Conservation (phyloP, 106 monocot species). For the Chionographis japonica region DNA sequence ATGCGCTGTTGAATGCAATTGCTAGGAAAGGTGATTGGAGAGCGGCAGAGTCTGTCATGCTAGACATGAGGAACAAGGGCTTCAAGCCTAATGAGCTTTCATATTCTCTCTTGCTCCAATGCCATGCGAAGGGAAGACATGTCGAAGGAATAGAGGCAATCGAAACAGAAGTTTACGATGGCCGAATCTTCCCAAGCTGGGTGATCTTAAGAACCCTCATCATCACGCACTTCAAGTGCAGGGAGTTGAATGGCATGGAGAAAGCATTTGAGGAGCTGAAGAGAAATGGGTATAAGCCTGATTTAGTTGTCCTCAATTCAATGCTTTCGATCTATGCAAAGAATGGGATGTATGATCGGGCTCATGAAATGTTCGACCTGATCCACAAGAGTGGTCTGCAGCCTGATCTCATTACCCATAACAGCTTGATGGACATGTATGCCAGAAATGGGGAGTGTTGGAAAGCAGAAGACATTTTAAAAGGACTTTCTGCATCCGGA, state of each 20-base stretch:
- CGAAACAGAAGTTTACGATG: slow-evolving; percentile 56
- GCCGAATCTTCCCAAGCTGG: slow-evolving; percentile 81
- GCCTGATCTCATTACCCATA: slow-evolving; percentile 82
- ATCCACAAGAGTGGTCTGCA: slow-evolving; percentile 49
- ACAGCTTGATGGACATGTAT: slow-evolving; percentile 92
- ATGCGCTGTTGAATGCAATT: slow-evolving; percentile 79
- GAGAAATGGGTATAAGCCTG: slow-evolving; percentile 71
- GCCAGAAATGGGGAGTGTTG: slow-evolving; percentile 70
- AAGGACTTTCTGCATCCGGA: slow-evolving; percentile 33
- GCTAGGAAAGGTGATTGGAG: slow-evolving; percentile 76
- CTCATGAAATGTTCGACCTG: slow-evolving; percentile 54
- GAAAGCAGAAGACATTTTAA: slow-evolving; percentile 83
- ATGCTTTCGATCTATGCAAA: slow-evolving; percentile 93
- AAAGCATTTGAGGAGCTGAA: slow-evolving; percentile 67
- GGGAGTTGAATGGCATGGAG: slow-evolving; percentile 54
- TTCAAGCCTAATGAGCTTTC: slow-evolving; percentile 86
- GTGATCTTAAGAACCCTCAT: slow-evolving; percentile 76
- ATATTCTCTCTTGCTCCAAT: slow-evolving; percentile 72
- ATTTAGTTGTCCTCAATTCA: slow-evolving; percentile 67
- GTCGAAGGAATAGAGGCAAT: slow-evolving; percentile 59
- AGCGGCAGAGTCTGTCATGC: slow-evolving; percentile 64
- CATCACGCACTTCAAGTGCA: slow-evolving; percentile 81
- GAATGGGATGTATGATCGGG: slow-evolving; percentile 65
- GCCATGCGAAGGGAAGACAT: slow-evolving; percentile 63
- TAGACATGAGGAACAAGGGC: slow-evolving; percentile 67